Evolutionary conservation across 441 rosid genomes (phyloP).

Genomic region (Adansonia madagascariensis): DNA sequence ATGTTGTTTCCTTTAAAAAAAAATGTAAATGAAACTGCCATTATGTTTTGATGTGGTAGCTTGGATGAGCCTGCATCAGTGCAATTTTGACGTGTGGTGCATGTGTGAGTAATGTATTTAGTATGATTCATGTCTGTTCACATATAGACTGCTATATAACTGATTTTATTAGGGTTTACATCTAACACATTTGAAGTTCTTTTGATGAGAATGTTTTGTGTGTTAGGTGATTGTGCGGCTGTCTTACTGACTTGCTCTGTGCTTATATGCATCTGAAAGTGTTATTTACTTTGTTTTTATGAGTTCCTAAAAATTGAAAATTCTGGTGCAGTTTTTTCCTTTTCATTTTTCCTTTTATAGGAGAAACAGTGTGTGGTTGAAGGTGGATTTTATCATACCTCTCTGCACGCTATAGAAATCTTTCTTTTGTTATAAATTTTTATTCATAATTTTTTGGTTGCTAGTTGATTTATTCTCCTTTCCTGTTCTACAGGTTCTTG

Average conservation of each 20-base stretch:
- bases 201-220: background rate
- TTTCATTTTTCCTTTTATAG: constrained; percentile 35
- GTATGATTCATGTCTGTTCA: background rate
- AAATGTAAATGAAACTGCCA: background rate
- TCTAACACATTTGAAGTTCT: background rate
- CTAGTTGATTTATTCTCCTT: background rate
- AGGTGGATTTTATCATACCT: background rate
- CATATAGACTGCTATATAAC: constrained; percentile 13
- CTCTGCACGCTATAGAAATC: background rate
- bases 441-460: background rate
- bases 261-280: constrained; percentile 3
- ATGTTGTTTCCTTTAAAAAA: background rate
- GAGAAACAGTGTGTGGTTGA: background rate
- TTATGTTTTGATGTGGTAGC: background rate
- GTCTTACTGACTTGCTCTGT: background rate
- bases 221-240: background rate
- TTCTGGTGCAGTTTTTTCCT: background rate
- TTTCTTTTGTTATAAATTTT: constrained; percentile 10
- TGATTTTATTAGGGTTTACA: background rate
- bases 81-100: background rate
- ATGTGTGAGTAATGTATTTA: background rate
- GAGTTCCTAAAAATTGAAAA: background rate
- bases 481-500: constrained; percentile 23
- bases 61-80: background rate
- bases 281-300: background rate